Evolutionary conservation across 805 yeast genomes (phyloP), one percentile per base, ranked within the genome.

Genomic region (Candida hispaniensis): DNA sequence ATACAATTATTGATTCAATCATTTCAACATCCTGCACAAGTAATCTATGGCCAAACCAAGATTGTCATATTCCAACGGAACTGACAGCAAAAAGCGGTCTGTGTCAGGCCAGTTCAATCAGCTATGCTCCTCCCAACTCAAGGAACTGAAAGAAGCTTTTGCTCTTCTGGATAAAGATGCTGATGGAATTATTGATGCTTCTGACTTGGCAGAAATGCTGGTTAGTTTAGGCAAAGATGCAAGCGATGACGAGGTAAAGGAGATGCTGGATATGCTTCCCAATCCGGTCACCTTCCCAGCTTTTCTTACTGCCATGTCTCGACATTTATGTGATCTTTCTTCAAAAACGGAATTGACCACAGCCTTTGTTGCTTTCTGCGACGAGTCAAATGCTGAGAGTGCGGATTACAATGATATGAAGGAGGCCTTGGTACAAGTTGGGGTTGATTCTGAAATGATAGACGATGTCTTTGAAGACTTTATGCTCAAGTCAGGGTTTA

Each of bases 101-200:
- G 38, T 45, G 0, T 52, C 63, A 1, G 50, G 60, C 12, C 55
- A 51, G 32, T 54, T 60, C 42, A 54, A 57, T 28, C 61, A 60
- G 41, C 66, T 82, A 12, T 64, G 75, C 4, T 67, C 71, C 36
- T 73, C 66, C 19, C 82, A 80, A 48, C 71, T 81, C 15, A 61
- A 71, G 10, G 76, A 69, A 44, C 62, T 79, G 39, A 66, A 80
- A 39, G 79, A 80, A 45, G 74, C 91, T 1, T 86, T 85, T 54
- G 73, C 80, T 17, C 54, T 81, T 46, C 71, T 86, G 6, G 95
- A 86, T 50, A 78, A 78, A 21, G 88, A 86, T 42, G 73, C 77
- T 15, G 93, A 85, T 48, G 82, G 83, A 2, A 50, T 55, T 4
- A 42, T 55, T 7, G 39, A 43, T 9, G 29, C 34, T 2, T 47